Evolutionary conservation across 306 rosid genomes (phyloP).

Genomic region (Prosopis cineraria): DNA sequence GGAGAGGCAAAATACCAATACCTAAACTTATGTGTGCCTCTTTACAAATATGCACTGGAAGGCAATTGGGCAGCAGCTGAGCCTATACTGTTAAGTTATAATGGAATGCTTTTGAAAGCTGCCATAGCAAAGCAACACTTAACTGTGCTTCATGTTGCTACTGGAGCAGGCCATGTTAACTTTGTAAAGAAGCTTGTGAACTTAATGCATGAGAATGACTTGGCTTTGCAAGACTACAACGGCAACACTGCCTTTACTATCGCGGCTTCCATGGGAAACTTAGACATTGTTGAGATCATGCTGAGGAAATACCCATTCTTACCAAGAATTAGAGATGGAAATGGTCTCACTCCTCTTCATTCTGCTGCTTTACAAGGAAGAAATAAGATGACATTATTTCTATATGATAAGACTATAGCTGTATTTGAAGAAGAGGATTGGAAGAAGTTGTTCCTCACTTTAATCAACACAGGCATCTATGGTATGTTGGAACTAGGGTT

Average conservation of each 20-base stretch:
- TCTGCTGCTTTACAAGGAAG: constrained; percentile 30
- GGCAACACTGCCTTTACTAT: constrained; percentile 44
- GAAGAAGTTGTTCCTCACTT: constrained; percentile 35
- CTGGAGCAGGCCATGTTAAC: constrained; percentile 6
- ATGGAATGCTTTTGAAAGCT: neutral
- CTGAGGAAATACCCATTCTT: neutral
- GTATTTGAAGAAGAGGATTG: neutral
- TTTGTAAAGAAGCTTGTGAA: neutral
- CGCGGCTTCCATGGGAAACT: constrained; percentile 30
- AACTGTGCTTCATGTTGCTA: constrained; percentile 39
- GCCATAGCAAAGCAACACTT: constrained; percentile 26
- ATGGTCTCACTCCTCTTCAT: constrained; percentile 16
- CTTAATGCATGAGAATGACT: neutral
- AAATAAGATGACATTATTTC: constrained; percentile 15
- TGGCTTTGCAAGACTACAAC: constrained; percentile 15
- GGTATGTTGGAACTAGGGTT: constrained; percentile 2
- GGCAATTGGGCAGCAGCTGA: neutral
- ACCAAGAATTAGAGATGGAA: neutral
- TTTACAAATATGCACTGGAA: neutral
- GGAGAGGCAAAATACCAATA: neutral
- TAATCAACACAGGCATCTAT: constrained; percentile 30
- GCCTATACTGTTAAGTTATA: neutral
- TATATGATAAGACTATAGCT: neutral
- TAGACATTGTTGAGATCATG: neutral
- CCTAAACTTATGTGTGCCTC: neutral